Evolutionary conservation across 108 stramenopile species (phyloP).

Genomic region (Cyclotella kingstonii): DNA sequence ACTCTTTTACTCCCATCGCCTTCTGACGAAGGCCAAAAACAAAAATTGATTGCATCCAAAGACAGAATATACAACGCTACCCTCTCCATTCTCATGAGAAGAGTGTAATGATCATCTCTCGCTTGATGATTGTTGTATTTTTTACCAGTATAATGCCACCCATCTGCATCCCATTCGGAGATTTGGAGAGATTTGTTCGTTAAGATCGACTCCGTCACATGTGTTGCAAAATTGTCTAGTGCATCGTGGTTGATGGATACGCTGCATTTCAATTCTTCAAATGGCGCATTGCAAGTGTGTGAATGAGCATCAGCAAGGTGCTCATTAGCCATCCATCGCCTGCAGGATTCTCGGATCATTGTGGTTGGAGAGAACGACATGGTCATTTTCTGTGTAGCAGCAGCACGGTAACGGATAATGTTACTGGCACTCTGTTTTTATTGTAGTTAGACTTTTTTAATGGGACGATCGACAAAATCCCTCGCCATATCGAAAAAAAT

Average conservation of each 20-base stretch:
- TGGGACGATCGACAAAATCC: too few species aligned
- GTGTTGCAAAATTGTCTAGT: constrained; percentile 31
- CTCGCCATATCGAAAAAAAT: too few species aligned
- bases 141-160: constrained; percentile 78
- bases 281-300: background rate
- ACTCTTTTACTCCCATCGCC: constrained; percentile 2
- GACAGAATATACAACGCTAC: constrained; percentile 82
- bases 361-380: constrained; percentile 35
- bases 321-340: constrained; percentile 22
- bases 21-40: constrained; percentile 80
- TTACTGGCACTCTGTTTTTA: too few species aligned
- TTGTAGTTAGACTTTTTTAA: too few species aligned
- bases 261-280: constrained; percentile 4
- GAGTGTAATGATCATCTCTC: constrained; percentile 4
- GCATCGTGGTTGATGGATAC: constrained; percentile 32
- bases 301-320: background rate
- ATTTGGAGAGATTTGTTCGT: constrained; percentile 30
- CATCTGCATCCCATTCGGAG: constrained; percentile 82
- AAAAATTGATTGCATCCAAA: constrained; percentile 94
- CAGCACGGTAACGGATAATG: too few species aligned
- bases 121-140: constrained; percentile 28
- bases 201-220: constrained; percentile 19
- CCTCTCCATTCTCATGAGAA: constrained; percentile 57
- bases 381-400: too few species aligned
- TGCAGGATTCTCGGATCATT: constrained; percentile 32